Evolutionary conservation across 352 stramenopile species (phyloP), one percentile per base, ranked within the genome.

Genomic region (Phytophthora podocarpi): DNA sequence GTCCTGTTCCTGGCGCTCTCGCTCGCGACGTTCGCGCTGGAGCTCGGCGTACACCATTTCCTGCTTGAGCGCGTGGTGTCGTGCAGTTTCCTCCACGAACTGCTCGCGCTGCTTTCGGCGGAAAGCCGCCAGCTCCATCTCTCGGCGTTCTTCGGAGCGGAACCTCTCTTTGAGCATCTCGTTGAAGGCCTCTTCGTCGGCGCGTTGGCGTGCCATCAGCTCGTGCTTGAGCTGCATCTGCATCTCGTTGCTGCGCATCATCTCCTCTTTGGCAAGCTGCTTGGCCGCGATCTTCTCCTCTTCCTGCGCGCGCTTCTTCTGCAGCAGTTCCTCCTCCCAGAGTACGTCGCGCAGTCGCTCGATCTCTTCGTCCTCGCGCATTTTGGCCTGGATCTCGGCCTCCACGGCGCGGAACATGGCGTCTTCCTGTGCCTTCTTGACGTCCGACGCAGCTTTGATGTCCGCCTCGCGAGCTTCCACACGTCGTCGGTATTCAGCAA

Each of bases 241-340:
- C 41, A 83, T 46, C 7, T 78, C 78, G 54, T 98, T 98, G 63
- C 84, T 85, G 13, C 71, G 60, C 85, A 97, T 97, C 74, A 91
- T 86, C 15, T 95, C 76, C 7, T 96, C 89, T 66, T 95, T 87
- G 50, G 83, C 77, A 31, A 73, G 65, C 55, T 86, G 80, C 61
- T 94, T 89, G 46, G 72, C 79, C 5, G 41, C 59, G 1, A 85
- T 57, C 51, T 91, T 85, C 32, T 87, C 75, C 43, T 87, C 73
- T 67, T 96, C 89, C 52, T 94, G 78, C 23, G 80, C 76, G 21
- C 58, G 59, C 30, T 89, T 90, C 69, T 88, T 88, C 53, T 88
- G 74, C 26, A 87, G 73, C 32, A 96, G 64, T 55, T 98, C 92
- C 60, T 98, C 90, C 52, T 96, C 90, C 91, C 91, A 98, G n/a